Base-by-base conservation (phyloP, 192 early-diverging fungal species). In the Rhizophagus sp. region DNA sequence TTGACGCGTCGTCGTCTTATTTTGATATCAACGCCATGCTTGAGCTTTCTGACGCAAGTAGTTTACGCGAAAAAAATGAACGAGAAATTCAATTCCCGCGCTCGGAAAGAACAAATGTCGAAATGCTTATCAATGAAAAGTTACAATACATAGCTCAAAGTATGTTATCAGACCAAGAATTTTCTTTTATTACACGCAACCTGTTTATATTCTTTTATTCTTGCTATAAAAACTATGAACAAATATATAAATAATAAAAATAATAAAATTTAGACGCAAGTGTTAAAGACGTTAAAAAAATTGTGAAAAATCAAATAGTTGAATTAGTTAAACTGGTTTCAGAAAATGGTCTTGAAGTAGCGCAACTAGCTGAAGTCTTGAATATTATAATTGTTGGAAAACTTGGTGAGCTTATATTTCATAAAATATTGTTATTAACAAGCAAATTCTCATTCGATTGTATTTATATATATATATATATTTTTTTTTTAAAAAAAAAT, bases 361-460 rank as follows among this genome's bases (percentile, higher is more conserved):
- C 74, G 6, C 79, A 82, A 33, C 22, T 87, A 11, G 72, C 36
- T n/a, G 62, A 80, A 41, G 24, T 81, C 41, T 63, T 87, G n/a
- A 80, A 84, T 62, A 47, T 84, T n/a, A 65, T 86, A 22, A 11
- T 86, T 15, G 30, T 25, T n/a, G 80, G 68, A 30, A 83, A 84
- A 57, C 30, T 80, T 47, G 85, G 85, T 86, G 76, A 33, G 81
- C 17, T 36, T 33, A 17, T 25, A 9, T 9, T 66, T 17, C 22
- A 33, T 47, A 2, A 61, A 62, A 9, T 9, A 57, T 44, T 12
- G 5, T 22, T 25, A 17, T 9, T 1, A 6, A 7, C 27, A 30
- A 30, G 30, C 0, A 78, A n/a, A n/a, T 36, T 13, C 5, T 44
- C 2, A 5, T 36, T 39, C 3, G 27, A 24, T 17, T 13, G 0